Evolutionary conservation across 164 flowering plant genomes (phyloP).

Genomic region (Umbellularia californica): DNA sequence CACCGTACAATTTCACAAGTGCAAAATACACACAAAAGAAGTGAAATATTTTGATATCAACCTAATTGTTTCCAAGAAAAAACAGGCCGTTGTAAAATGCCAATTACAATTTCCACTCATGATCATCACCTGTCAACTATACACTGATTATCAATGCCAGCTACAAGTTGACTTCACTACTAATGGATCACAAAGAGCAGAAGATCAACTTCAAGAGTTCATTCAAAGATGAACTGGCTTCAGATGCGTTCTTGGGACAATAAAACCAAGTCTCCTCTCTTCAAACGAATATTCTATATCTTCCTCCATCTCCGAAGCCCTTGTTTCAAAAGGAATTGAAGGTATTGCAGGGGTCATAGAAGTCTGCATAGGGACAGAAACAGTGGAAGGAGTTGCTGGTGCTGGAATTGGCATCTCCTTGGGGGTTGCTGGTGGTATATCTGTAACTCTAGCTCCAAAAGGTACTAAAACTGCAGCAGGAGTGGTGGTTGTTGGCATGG

Average conservation of each 20-base stretch:
- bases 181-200: too few relatives aligned
- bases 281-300: constrained; percentile 56
- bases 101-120: too few relatives aligned
- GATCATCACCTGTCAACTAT: too few relatives aligned
- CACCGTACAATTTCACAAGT: too few relatives aligned
- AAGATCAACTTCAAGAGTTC: background rate
- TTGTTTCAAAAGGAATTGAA: constrained; percentile 7
- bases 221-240: constrained; percentile 6
- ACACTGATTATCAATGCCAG: too few relatives aligned
- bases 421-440: constrained; percentile 31
- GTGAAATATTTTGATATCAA: too few relatives aligned
- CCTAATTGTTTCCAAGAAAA: too few relatives aligned
- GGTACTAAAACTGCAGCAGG: constrained; percentile 35
- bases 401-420: constrained; percentile 30
- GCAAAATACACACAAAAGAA: too few relatives aligned
- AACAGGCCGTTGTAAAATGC: too few relatives aligned
- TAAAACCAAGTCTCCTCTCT: constrained; percentile 59
- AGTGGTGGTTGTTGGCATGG: constrained; percentile 70
- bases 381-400: constrained; percentile 55
- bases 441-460: constrained; percentile 5
- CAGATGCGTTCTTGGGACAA: constrained; percentile 7
- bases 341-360: constrained; percentile 50
- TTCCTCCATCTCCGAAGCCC: constrained; percentile 7
- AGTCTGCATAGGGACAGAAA: constrained; percentile 72
- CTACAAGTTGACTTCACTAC: too few relatives aligned